Base-by-base conservation (phyloP, 257 asterid species). In the Buddleja alternifolia region DNA sequence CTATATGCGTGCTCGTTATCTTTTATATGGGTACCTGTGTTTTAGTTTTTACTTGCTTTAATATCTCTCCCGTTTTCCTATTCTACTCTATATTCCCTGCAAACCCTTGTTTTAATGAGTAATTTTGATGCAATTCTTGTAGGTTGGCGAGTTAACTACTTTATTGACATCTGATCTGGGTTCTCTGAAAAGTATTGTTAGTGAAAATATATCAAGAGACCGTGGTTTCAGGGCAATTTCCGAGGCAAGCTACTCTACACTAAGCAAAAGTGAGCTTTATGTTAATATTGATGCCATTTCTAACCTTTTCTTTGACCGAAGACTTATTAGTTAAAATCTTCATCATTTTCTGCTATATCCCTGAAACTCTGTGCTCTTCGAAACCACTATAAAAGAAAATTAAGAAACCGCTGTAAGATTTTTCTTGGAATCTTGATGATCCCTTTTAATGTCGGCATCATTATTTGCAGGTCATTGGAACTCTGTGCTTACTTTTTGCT, bases 141-240 rank as follows among this genome's bases (percentile, higher is more conserved):
- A 93, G 97, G 99, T 93, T 55, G 99, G 99, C 11, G 99, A 93
- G 70, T 83, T 93, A 45, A 90, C 99, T 51, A 87, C 97, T 63
- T 71, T 93, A 68, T 62, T 93, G 73, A 93, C 96, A 66, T 77
- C 99, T 59, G 99, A 93, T 80, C 84, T 93, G 90, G 91, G 96
- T 80, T 85, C 96, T 9, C 81, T 93, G 48, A 90, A 93, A 77
- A 87, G 47, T 82, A 90, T 90, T 63, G 96, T 90, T 47, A 85
- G 95, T 73, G 99, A 93, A 37, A 93, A 93, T 66, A 73, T 89
- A 69, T 90, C 99, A 59, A 81, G 99, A 78, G 99, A 93, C 82
- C 99, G 99, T 71, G 99, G 99, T 81, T 85, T 93, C 86, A 85
- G 99, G 79, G 96, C 99, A 63, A 75, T 93, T 67, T 82, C 97